Base-by-base conservation (phyloP, 2,329 filamentous ascomycete species). In the Rugonectria rugulosa region DNA sequence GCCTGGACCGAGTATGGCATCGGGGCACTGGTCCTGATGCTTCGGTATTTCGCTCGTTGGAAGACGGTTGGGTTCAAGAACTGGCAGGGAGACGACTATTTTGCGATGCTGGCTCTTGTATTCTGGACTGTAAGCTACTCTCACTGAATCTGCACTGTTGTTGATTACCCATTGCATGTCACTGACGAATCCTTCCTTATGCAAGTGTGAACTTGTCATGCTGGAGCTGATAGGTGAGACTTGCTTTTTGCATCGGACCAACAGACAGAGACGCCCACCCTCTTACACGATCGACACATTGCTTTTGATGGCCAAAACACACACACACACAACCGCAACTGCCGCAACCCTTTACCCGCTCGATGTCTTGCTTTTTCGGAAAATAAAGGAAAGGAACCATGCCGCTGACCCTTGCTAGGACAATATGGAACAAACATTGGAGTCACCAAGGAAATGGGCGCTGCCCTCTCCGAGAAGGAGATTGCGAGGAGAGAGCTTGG, bases 1-100 rank as follows among this genome's bases (percentile, higher is more conserved):
- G 75, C 75, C 8, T 79, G 77, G 77, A 67, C 68, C 14, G 77
- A 79, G 50, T 79, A 77, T 42, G 72, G 67, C 2, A 62, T 79
- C 23, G 77, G 77, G 2, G 58, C 72, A 2, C 1, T 70, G 7
- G 59, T 79, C 3, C 57, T 79, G 4, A 56, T 77, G 3, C 53
- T 75, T 5, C 73, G 77, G 12, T 73, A 75, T 53, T 73, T 72
- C 55, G 71, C 75, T 3, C 65, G 77, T 27, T 70, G 69, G 61
- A 75, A 69, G 47, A 59, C 70, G 6, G 73, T 79, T 4, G 76
- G 77, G 1, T 63, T 75, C 52, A 73, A 72, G n/a, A 66, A 67
- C 11, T 76, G 72, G 67, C 71, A 77, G 15, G 74, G 75, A 2
- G 77, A 80, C 57, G 77, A 80, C 42, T 73, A 71, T 45, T 79